Conservation (phyloP, 2,329 filamentous ascomycete species). For the Amauroascus niger region DNA sequence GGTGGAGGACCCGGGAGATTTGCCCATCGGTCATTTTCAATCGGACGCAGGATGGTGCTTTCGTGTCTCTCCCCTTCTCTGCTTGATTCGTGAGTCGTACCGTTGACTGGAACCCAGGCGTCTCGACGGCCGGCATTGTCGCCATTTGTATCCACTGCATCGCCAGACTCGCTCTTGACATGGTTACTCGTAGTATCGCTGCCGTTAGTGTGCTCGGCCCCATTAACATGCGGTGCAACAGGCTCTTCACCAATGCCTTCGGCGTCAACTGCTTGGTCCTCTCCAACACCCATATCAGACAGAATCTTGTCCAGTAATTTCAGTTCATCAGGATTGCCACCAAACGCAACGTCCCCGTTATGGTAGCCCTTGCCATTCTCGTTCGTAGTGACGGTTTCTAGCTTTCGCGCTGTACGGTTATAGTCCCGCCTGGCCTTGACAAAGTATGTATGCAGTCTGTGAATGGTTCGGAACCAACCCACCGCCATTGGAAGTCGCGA, state of each 20-base stretch:
- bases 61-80: conserved; percentile 24
- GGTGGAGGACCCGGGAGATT: conserved; percentile 8
- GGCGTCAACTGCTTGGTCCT: conserved; percentile 32
- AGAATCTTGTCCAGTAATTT: conserved; percentile 36
- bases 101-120: conserved; percentile 32
- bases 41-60: background rate
- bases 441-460: conserved; percentile 36
- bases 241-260: conserved; percentile 28
- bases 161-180: conserved; percentile 34
- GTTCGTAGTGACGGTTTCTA: conserved; percentile 18
- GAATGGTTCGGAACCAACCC: conserved; percentile 38
- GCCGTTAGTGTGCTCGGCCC: conserved; percentile 25
- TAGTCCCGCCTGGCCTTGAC: conserved; percentile 33
- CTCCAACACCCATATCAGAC: conserved; percentile 32
- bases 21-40: conserved; percentile 14
- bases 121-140: conserved; percentile 30
- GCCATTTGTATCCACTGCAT: conserved; percentile 21
- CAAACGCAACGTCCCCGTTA: background rate
- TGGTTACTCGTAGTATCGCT: conserved; percentile 34
- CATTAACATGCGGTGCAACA: conserved; percentile 19
- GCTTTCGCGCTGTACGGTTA: conserved; percentile 28
- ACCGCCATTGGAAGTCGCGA: conserved; percentile 33
- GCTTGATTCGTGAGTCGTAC: conserved; percentile 22
- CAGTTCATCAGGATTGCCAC: conserved; percentile 15
- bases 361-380: conserved; percentile 10